These are phyloP conservation scores for Xylaria bambusicola DNA, from an alignment of 495 filamentous ascomycete genomes.

Conservation along the genomic window DNA sequence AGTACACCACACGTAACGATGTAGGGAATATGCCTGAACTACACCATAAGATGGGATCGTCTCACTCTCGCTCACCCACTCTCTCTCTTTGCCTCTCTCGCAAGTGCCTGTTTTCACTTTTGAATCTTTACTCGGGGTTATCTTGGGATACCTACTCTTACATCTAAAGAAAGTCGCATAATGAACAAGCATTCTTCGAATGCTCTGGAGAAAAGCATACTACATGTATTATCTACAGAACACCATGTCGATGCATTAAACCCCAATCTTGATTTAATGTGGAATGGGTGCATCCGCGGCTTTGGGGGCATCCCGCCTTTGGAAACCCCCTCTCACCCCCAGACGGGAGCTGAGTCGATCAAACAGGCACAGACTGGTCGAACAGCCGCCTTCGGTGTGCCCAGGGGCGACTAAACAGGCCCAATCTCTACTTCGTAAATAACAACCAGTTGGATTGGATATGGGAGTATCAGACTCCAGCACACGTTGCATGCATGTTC, in stretches of 20 bases:
- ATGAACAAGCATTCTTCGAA: background rate
- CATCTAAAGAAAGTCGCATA: background rate
- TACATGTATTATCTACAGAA: too few relatives aligned
- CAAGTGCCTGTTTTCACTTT: slow-evolving; percentile 1
- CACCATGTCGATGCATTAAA: slow-evolving; percentile 5
- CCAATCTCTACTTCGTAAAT: background rate
- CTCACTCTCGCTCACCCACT: too few relatives aligned
- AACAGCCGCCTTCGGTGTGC: slow-evolving; percentile 5
- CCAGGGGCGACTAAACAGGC: background rate
- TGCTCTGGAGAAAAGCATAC: too few relatives aligned
- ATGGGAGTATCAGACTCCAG: too few relatives aligned
- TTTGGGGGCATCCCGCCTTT: background rate
- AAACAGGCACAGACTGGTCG: slow-evolving; percentile 14
- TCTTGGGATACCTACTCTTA: too few relatives aligned
- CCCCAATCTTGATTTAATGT: slow-evolving; percentile 3
- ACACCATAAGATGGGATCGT: background rate
- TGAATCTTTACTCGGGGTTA: too few relatives aligned
- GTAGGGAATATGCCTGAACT: background rate
- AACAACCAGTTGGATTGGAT: too few relatives aligned
- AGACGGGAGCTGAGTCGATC: slow-evolving; percentile 17
- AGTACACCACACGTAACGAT: background rate
- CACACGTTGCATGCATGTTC: background rate
- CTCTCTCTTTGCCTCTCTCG: too few relatives aligned
- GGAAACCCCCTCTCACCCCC: slow-evolving; percentile 5
- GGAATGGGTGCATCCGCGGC: background rate